These are phyloP conservation scores for Citrullus colocynthis DNA, from an alignment of 306 rosid genomes.

Conservation along the genomic window DNA sequence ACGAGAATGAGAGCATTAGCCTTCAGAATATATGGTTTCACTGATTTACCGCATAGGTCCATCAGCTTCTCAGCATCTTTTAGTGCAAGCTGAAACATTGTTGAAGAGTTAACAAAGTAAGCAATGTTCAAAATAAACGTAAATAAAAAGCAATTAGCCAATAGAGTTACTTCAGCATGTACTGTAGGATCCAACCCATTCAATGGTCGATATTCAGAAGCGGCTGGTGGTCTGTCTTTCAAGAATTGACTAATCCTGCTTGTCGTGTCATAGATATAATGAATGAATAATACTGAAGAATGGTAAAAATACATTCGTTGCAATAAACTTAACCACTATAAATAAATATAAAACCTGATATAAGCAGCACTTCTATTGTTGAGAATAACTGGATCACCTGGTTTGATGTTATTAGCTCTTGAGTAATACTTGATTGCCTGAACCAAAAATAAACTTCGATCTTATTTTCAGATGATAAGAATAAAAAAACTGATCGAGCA, in stretches of 20 bases:
- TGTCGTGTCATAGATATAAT: constrained; percentile 3
- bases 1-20: constrained; percentile 67
- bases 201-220: constrained; percentile 72
- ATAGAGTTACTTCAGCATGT: constrained; percentile 68
- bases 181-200: constrained; percentile 92
- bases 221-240: constrained; percentile 49
- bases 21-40: constrained; percentile 62
- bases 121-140: neutral
- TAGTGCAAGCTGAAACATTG: constrained; percentile 66
- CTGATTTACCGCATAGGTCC: constrained; percentile 34
- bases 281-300: constrained; percentile 12
- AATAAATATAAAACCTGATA: constrained; percentile 40
- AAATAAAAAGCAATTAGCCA: constrained; percentile 2
- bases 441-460: constrained; percentile 14
- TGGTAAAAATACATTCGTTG: neutral
- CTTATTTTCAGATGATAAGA: neutral
- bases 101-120: constrained; percentile 6
- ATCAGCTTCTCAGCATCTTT: constrained; percentile 84
- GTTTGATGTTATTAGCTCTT: constrained; percentile 68
- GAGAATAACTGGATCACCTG: constrained; percentile 68
- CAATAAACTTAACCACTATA: neutral
- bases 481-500: neutral
- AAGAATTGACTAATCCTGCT: constrained; percentile 68
- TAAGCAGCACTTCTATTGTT: constrained; percentile 74
- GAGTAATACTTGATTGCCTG: constrained; percentile 82